Evolutionary conservation across 192 early-diverging fungal genomes (phyloP), one percentile per base, ranked within the genome.

Genomic region (Entrophospora sp.): DNA sequence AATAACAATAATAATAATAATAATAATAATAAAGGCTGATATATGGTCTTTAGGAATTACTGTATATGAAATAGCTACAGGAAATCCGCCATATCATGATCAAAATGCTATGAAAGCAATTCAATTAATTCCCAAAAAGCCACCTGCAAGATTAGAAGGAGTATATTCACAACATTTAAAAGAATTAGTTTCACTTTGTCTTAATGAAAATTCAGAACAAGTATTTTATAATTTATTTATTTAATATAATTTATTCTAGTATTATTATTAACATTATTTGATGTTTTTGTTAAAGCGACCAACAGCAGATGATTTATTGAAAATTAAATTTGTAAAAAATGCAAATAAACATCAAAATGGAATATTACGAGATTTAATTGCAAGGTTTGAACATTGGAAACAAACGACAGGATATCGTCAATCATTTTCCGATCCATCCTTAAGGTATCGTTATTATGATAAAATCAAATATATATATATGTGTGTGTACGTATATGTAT

Each of bases 41-140:
- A 95, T 99, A 35, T 99, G 97, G 97, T 97, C 94, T 0, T 80
- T 99, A 28, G 97, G 97, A 5, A 98, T 99, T 69, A 98, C 97
- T 4, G 89, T 96, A 25, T 95, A 96, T 48, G 97, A 99, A 68
- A 87, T 99, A 61, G 91, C 92, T 9, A 95, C 89, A 16, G 96
- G 96, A 18, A 91, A 90, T 43, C 97, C 97, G 16, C 97, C 97
- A 0, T 89, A 93, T 53, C 87, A 93, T 4, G 86, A 98, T 63
- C 82, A 88, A 46, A 91, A 95, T 72, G 93, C 93, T 13, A 85
- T 93, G 79, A 82, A 86, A 40, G 94, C 94, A 1, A 79, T 97
- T 40, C 88, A 91, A 40, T 70, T 95, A 45, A 95, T 96, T 64
- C 92, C 92, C 4, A 85, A 87, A 57, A 86, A 88, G 27, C 73